Percentiles rank a stretch among this genome's conserved stretches.
phyloP scores from a whole-genome alignment of 78 protist genomes.

The Chrysochromulina parva region DNA sequence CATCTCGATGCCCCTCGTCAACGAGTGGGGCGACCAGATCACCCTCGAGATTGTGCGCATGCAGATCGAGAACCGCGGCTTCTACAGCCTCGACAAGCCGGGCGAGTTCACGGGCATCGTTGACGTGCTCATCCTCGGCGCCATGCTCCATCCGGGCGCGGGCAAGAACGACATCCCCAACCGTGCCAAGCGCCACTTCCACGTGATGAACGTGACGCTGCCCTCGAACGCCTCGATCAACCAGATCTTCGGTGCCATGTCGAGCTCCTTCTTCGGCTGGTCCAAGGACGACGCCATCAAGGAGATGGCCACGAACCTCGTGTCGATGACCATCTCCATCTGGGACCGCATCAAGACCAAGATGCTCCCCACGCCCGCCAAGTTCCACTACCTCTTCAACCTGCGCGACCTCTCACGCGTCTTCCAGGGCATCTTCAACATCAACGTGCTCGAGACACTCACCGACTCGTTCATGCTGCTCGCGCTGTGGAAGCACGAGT shows the following conservation, averaged over 20 bases:
- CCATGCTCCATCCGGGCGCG: slow-evolving; percentile 87
- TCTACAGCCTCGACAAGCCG: slow-evolving; percentile 77
- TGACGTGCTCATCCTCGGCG: slow-evolving; percentile 67
- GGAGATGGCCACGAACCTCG: slow-evolving; percentile 40
- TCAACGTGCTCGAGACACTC: slow-evolving; percentile 47
- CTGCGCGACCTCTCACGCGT: slow-evolving; percentile 85
- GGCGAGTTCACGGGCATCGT: slow-evolving; percentile 71
- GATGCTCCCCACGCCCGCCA: slow-evolving; percentile 86
- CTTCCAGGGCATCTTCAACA: slow-evolving; percentile 64
- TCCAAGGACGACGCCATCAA: slow-evolving; percentile 12
- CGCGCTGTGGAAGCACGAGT: slow-evolving; percentile 84
- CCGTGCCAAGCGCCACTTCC: slow-evolving; percentile 83
- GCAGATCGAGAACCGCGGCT: slow-evolving; percentile 63
- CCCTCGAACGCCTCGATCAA: slow-evolving; percentile 67
- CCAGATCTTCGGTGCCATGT: slow-evolving; percentile 67
- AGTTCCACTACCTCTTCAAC: slow-evolving; percentile 92
- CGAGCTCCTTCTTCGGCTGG: slow-evolving; percentile 48
- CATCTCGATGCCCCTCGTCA: slow-evolving; percentile 81
- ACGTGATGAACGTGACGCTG: slow-evolving; percentile 74
- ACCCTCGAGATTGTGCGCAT: slow-evolving; percentile 88
- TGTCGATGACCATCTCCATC: slow-evolving; percentile 58
- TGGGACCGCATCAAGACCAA: slow-evolving; percentile 62
- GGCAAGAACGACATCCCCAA: slow-evolving; percentile 88
- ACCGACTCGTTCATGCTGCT: slow-evolving; percentile 1
- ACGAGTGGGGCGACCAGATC: slow-evolving; percentile 84